These are phyloP conservation scores for Exutisphaerella laricina DNA, from an alignment of 2,329 filamentous ascomycete species.

Conservation along the genomic window DNA sequence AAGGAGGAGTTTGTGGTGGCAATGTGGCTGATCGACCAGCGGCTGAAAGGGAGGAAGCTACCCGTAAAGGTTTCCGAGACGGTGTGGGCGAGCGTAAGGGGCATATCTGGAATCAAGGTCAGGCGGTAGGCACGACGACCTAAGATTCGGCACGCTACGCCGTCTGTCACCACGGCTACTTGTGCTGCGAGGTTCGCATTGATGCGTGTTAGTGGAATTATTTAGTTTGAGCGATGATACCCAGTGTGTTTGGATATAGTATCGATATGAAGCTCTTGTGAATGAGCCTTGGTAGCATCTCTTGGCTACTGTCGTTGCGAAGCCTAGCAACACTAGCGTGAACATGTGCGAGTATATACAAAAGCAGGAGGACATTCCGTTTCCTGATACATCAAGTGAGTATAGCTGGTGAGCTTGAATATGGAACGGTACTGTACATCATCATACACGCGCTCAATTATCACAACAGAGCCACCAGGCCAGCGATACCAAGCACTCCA, in stretches of 20 bases:
- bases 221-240: neutral
- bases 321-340: too few relatives aligned
- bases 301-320: too few relatives aligned
- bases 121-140: conserved; percentile 12
- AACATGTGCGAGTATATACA: too few relatives aligned
- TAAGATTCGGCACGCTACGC: neutral
- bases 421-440: too few relatives aligned
- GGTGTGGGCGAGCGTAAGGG: conserved; percentile 65
- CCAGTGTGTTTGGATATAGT: neutral
- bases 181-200: neutral
- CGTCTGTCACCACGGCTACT: neutral
- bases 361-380: too few relatives aligned
- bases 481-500: conserved; percentile 20
- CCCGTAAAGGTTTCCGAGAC: conserved; percentile 65
- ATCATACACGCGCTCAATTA: too few relatives aligned
- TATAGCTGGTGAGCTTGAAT: too few relatives aligned
- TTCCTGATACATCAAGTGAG: too few relatives aligned
- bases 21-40: conserved; percentile 75
- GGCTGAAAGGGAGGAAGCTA: conserved; percentile 72
- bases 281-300: too few relatives aligned
- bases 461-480: conserved; percentile 20
- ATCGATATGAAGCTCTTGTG: neutral
- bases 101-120: conserved; percentile 37
- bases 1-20: conserved; percentile 75
- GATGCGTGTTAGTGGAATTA: neutral